Conservation (phyloP, 495 filamentous ascomycete genomes). For the Aspergillus indologenus region DNA sequence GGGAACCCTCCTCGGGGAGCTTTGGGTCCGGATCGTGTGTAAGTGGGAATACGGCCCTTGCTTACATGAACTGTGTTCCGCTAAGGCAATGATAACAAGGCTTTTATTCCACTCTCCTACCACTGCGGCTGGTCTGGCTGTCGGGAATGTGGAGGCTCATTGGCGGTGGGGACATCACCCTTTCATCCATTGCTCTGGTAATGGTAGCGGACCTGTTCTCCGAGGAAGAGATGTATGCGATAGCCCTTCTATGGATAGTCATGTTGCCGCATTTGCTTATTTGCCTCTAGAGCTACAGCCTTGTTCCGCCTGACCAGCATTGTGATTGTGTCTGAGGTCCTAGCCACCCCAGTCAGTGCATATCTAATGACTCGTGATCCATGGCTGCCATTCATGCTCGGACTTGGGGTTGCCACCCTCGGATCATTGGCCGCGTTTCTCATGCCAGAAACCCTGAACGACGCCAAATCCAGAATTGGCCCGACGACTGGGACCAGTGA, state of each 20-base stretch:
- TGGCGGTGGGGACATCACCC: constrained; percentile 30
- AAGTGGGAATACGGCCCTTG: constrained; percentile 22
- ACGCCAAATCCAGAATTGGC: constrained; percentile 19
- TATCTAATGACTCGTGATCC: constrained; percentile 26
- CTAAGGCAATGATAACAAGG: constrained; percentile 16
- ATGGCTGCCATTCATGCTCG: constrained; percentile 29
- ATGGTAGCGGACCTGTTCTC: constrained; percentile 34
- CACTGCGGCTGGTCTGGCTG: constrained; percentile 35
- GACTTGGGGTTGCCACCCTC: constrained; percentile 25
- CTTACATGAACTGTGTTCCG: constrained; percentile 1
- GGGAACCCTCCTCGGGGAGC: constrained; percentile 32
- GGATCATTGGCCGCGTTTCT: constrained; percentile 30
- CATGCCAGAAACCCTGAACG: constrained; percentile 45
- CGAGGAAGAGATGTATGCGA: constrained; percentile 33
- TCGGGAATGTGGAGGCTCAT: constrained; percentile 25
- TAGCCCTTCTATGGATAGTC: background rate
- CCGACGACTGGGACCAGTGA: background rate
- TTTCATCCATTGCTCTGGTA: constrained; percentile 22
- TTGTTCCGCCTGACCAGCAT: constrained; percentile 27
- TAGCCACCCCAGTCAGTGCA: constrained; percentile 33
- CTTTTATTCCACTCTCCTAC: constrained; percentile 23
- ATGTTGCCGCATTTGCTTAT: constrained; percentile 6
- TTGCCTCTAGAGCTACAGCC: constrained; percentile 22
- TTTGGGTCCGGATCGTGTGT: constrained; percentile 36
- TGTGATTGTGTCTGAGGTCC: constrained; percentile 25